These are phyloP conservation scores for Harringtonia lauricola DNA, from an alignment of 2,329 filamentous ascomycete species.

Conservation along the genomic window DNA sequence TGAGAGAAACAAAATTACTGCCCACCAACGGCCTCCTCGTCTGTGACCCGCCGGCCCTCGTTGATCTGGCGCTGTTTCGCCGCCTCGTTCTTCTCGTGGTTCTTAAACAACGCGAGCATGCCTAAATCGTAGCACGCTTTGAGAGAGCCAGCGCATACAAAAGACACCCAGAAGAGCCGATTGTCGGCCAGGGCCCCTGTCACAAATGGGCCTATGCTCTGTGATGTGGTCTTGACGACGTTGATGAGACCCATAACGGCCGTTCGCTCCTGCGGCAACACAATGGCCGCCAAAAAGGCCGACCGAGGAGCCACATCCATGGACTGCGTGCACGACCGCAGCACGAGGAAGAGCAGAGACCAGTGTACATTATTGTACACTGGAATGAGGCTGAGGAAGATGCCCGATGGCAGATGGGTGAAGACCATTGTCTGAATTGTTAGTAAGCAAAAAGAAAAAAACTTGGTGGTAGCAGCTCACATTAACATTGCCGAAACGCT, in stretches of 20 bases:
- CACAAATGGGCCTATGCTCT: constrained; percentile 50
- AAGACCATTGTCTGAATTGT: constrained; percentile 57
- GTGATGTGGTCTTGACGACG: constrained; percentile 53
- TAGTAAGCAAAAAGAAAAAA: too few relatives aligned
- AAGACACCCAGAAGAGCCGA: constrained; percentile 7
- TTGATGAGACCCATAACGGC: constrained; percentile 62
- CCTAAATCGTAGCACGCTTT: constrained; percentile 13
- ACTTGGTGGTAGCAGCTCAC: too few relatives aligned
- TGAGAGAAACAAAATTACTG: too few relatives aligned
- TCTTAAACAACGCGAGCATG: constrained; percentile 9
- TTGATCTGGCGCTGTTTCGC: too few relatives aligned
- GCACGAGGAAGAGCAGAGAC: constrained; percentile 36
- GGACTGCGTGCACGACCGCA: constrained; percentile 49
- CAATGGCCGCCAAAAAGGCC: constrained; percentile 56
- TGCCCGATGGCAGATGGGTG: constrained; percentile 57
- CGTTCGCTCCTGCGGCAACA: constrained; percentile 55
- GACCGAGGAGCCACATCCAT: constrained; percentile 64
- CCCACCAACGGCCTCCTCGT: too few relatives aligned
- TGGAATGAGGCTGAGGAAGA: constrained; percentile 50
- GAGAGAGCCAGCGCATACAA: constrained; percentile 11
- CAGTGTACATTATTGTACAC: too few relatives aligned
- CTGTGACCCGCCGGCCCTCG: too few relatives aligned
- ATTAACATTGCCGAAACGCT: constrained; percentile 50
- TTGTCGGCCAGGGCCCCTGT: constrained; percentile 50
- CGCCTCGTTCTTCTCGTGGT: constrained; percentile 3